phyloP scores from a whole-genome alignment of 225 moss, liverwort and hornwort species.

The Bryoerythrophyllum caledonicum region DNA sequence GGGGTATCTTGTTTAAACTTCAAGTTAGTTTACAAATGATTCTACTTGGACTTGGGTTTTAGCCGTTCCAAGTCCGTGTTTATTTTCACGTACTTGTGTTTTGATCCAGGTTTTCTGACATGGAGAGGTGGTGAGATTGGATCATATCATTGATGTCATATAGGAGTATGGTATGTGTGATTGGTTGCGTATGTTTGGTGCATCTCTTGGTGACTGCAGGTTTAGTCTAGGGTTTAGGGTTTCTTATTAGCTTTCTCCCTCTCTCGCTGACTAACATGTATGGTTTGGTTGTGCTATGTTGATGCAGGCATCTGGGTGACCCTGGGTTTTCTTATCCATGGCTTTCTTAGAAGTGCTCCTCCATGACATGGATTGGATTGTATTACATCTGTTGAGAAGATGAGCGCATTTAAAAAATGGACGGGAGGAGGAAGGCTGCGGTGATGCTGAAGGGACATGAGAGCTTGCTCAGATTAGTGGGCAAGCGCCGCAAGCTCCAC shows the following conservation, averaged over 20 bases:
- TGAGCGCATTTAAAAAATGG: constrained; percentile 28
- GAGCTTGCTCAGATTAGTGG: constrained; percentile 76
- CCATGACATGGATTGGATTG: constrained; percentile 10
- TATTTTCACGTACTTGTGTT: neutral
- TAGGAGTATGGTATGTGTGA: neutral
- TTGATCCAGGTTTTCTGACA: neutral
- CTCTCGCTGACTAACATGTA: neutral
- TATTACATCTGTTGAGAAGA: neutral
- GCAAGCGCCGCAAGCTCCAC: constrained; percentile 86
- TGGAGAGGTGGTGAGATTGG: constrained; percentile 7
- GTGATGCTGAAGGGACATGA: constrained; percentile 77
- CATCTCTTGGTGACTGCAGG: neutral
- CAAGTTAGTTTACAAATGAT: no score
- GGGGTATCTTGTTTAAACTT: no score
- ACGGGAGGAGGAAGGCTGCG: constrained; percentile 41
- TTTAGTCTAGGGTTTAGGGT: neutral
- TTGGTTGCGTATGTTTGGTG: constrained; percentile 4
- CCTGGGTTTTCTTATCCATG: neutral
- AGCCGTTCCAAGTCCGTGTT: neutral
- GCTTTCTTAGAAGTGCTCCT: neutral
- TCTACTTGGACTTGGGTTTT: no score
- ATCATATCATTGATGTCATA: no score
- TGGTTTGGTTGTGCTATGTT: constrained; percentile 1
- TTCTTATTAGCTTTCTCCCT: neutral
- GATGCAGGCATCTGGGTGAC: constrained; percentile 14